Base-by-base conservation (phyloP, 2,329 filamentous ascomycete species). In the Coniochaeta prunicola region DNA sequence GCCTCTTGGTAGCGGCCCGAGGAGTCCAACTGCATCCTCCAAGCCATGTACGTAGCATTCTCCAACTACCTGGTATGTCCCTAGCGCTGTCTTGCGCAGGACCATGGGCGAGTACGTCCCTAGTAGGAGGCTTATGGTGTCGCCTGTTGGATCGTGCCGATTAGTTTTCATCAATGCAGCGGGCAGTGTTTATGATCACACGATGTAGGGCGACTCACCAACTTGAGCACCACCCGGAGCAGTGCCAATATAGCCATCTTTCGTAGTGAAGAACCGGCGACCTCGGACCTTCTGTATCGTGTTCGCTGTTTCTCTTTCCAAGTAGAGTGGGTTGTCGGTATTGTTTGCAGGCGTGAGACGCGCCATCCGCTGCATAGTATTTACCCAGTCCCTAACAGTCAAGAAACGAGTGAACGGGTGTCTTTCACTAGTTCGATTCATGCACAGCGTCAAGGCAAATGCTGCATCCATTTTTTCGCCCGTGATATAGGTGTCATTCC, bases 11-110 rank as follows among this genome's bases (percentile, higher is more conserved):
- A 60, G 12, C 4, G 59, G 57, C 21, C 57, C 59, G 8, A 60
- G 53, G n/a, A 60, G 19, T 5, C 28, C 56, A 4, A 28, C 30
- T 15, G 53, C 59, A 24, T 67, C 61, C 63, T 67, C 66, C 7
- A 68, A 61, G 8, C 66, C 66, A 48, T 68, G 62, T 1, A 68
- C 62, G 60, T 68, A 69, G 21, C 63, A 60, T 53, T 67, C 66
- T 4, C 68, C 65, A 24, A 69, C 54, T 26, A 69, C 62, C 26
- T 59, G 58, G 58, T 61, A 68, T 50, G 59, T 34, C 21, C 60
- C 61, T 48, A 24, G 12, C 42, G 34, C 17, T n/a, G 33, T 33
- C 26, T 21, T 36, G 28, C 58, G 55, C 5, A 57, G 13, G 33
- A 57, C 17, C 12, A 50, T 30, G 28, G 58, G 54, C 3, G 55